Evolutionary conservation across 2,329 filamentous ascomycete species (phyloP), one percentile per base, ranked within the genome.

Genomic region (Colletotrichum agaves): DNA sequence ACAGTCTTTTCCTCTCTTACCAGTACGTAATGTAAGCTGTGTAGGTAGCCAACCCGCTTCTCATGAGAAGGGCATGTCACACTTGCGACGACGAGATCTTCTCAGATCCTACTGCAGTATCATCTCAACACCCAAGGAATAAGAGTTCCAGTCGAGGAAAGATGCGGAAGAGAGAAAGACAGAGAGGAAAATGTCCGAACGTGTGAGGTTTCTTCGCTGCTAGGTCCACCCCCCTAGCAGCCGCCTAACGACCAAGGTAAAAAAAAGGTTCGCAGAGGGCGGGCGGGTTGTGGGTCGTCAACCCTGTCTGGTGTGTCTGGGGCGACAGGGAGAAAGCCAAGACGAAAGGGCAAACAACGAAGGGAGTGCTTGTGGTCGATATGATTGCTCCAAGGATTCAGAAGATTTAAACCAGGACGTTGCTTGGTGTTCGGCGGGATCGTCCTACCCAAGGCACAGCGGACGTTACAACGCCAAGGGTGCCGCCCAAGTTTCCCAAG

Each of bases 131-230:
- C 23, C n/a, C 15, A 31, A 46, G 4, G 46, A 43, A 13, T 23
- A 5, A 15, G 23, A 39, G 21, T 15, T 19, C 11, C 37, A 8
- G 23, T 17, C n/a, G 37, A 11, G 17, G 31, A 53, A 27, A 47
- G 37, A 15, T 31, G 15, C 13, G 35, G 33, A 27, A 27, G 27
- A 27, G 27, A 27, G 4, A 27, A 27, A 27, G 27, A 7, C 6
- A 2, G 17, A 39, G 37, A 35, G 15, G 35, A n/a, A 65, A 68
- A 59, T 68, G 65, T 60, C 65, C 65, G 61, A 68, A 68, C 61
- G 55, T 15, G 39, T 47, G 39, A 55, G 65, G 65, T 68, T 68
- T 65, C 65, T 61, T 59, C 58, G 44, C 53, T 67, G 31, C 64
- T 39, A 49, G 64, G 60, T 52, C 39, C 31, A 64, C 39, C 64